Evolutionary conservation across 2,329 filamentous ascomycete genomes (phyloP).

Genomic region (Stagonosporopsis chrysanthemi): DNA sequence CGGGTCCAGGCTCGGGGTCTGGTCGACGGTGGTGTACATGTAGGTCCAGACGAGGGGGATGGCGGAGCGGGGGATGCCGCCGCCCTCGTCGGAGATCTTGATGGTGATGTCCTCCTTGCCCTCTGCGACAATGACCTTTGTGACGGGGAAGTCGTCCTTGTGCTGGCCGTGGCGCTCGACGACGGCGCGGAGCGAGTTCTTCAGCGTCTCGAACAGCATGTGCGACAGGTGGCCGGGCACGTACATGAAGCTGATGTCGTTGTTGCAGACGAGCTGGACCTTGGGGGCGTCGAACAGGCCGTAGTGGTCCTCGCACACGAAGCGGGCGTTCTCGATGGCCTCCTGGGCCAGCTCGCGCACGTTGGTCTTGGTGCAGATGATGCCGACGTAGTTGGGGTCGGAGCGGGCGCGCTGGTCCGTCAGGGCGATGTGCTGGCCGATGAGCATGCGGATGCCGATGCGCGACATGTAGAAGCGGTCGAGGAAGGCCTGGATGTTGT

Average conservation of each 20-base stretch:
- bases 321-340: constrained; percentile 98
- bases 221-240: constrained; percentile 98
- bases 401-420: constrained; percentile 90
- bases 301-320: constrained; percentile 98
- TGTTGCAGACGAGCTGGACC: constrained; percentile 94
- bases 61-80: constrained; percentile 88
- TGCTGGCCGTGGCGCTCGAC: constrained; percentile 95
- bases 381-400: constrained; percentile 94
- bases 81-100: constrained; percentile 96
- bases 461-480: constrained; percentile 99
- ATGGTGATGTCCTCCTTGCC: constrained; percentile 99
- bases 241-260: constrained; percentile 98
- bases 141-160: constrained; percentile 94
- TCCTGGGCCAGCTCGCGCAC: constrained; percentile 94
- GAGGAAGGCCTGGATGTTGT: constrained; percentile 95
- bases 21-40: constrained; percentile 99
- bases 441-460: constrained; percentile 98
- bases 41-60: constrained; percentile 99
- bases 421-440: constrained; percentile 96
- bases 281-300: constrained; percentile 96
- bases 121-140: constrained; percentile 96
- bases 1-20: constrained; percentile 91
- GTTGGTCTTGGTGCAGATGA: constrained; percentile 99
- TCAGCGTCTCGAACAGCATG: constrained; percentile 99
- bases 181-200: constrained; percentile 96